Percentiles rank a stretch among this genome's conserved stretches.
These are phyloP conservation scores for Halteria grandinella DNA, from an alignment of 73 alveolate species.

Conservation along the genomic window DNA sequence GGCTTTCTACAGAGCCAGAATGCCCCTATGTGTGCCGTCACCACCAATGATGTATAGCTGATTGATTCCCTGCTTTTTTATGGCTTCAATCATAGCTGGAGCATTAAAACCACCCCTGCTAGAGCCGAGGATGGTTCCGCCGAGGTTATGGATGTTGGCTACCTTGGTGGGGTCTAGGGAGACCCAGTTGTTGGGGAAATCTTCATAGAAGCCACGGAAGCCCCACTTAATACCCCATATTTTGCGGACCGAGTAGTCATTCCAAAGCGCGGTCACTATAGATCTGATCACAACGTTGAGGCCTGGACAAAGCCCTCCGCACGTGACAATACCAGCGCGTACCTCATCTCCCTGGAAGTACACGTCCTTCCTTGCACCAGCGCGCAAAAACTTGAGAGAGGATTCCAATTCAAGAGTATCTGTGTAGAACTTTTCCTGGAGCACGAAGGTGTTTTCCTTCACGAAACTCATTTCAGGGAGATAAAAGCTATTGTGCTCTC, in stretches of 20 bases:
- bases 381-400: slow-evolving; percentile 42
- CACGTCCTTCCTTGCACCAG: slow-evolving; percentile 51
- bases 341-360: slow-evolving; percentile 53
- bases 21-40: slow-evolving; percentile 92
- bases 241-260: slow-evolving; percentile 79
- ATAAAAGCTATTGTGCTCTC: slow-evolving; percentile 6
- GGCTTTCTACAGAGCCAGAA: slow-evolving; percentile 69
- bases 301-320: slow-evolving; percentile 96
- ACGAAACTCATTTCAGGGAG: slow-evolving; percentile 6
- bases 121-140: slow-evolving; percentile 89
- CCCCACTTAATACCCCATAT: slow-evolving; percentile 88
- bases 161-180: slow-evolving; percentile 70
- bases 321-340: slow-evolving; percentile 87
- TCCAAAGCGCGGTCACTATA: slow-evolving; percentile 77
- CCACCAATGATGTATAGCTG: slow-evolving; percentile 94
- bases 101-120: slow-evolving; percentile 86
- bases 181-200: slow-evolving; percentile 72
- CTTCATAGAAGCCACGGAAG: slow-evolving; percentile 82
- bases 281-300: slow-evolving; percentile 92
- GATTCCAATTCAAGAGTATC: slow-evolving; percentile 24
- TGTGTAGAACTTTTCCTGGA: slow-evolving; percentile 48
- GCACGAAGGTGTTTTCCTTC: slow-evolving; percentile 23
- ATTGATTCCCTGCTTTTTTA: slow-evolving; percentile 76
- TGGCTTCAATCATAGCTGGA: slow-evolving; percentile 72
- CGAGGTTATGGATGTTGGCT: slow-evolving; percentile 77